These are phyloP conservation scores for Alloascoidea africana DNA, from an alignment of 805 yeast genomes.

Conservation along the genomic window DNA sequence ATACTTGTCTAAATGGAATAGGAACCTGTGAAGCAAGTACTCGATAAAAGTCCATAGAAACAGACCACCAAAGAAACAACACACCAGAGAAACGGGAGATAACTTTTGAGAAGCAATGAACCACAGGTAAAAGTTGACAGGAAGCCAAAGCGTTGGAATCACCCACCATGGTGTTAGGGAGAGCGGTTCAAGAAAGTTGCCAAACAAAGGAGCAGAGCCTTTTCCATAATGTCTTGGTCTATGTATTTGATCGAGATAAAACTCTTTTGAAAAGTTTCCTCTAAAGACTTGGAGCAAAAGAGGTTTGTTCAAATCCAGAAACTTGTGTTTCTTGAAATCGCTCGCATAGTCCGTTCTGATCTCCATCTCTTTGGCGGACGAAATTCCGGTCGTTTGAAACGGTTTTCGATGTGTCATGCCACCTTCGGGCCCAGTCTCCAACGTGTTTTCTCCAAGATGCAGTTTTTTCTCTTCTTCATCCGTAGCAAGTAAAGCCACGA, in stretches of 20 bases:
- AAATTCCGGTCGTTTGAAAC: conserved; percentile 33
- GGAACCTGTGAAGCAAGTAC: conserved; percentile 73
- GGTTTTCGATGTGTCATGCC: conserved; percentile 16
- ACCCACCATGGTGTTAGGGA: conserved; percentile 92
- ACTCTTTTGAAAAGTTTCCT: conserved; percentile 68
- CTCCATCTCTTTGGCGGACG: conserved; percentile 56
- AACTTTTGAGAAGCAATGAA: conserved; percentile 41
- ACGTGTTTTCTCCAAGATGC: conserved; percentile 42
- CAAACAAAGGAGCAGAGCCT: conserved; percentile 92
- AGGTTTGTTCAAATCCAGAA: conserved; percentile 75
- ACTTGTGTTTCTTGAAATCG: conserved; percentile 68
- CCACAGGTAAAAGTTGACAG: conserved; percentile 53
- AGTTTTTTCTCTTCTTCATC: conserved; percentile 62
- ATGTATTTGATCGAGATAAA: conserved; percentile 91
- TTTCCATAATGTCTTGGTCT: conserved; percentile 97
- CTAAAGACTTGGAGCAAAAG: conserved; percentile 66
- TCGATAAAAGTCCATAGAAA: conserved; percentile 90
- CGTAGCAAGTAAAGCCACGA: conserved; percentile 77
- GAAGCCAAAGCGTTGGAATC: conserved; percentile 79
- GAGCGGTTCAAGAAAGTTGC: conserved; percentile 86
- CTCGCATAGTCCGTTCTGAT: conserved; percentile 63
- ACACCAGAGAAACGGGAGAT: conserved; percentile 27
- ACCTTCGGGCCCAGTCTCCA: no score
- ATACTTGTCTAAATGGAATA: conserved; percentile 82
- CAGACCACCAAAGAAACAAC: conserved; percentile 64